Evolutionary conservation across 371 early-diverging fungal genomes (phyloP).

Genomic region (Mucor velutinosus): DNA sequence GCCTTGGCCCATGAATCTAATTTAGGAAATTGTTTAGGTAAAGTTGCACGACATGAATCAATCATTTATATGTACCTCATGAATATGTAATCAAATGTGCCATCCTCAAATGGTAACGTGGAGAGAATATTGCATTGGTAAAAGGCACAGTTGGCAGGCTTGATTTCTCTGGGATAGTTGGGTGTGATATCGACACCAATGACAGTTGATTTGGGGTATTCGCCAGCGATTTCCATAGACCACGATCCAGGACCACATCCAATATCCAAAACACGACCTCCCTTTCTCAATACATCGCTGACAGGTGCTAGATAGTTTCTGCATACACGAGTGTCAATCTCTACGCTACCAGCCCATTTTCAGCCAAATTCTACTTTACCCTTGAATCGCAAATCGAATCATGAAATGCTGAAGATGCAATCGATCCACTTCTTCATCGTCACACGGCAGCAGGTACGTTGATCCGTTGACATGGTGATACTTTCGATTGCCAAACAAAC

Average conservation of each 20-base stretch:
- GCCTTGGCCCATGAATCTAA: conserved; percentile 42
- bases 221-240: conserved; percentile 63
- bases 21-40: background rate
- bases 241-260: conserved; percentile 63
- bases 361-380: conserved; percentile 26
- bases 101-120: conserved; percentile 43
- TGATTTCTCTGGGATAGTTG: conserved; percentile 45
- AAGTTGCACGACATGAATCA: background rate
- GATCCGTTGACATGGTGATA: conserved; percentile 28
- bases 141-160: conserved; percentile 47
- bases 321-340: background rate
- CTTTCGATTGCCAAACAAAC: conserved; percentile 25
- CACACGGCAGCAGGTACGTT: conserved; percentile 46
- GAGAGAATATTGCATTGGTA: conserved; percentile 39
- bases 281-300: conserved; percentile 46
- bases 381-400: conserved; percentile 57
- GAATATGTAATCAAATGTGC: conserved; percentile 51
- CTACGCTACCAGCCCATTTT: no score
- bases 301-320: conserved; percentile 57
- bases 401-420: conserved; percentile 49
- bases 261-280: conserved; percentile 50
- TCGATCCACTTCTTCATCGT: conserved; percentile 51
- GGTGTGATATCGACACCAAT: conserved; percentile 50
- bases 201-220: conserved; percentile 57
- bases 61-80: conserved; percentile 39